These are phyloP conservation scores for Fusarium sp. DNA, from an alignment of 2,329 filamentous ascomycete species.

Conservation along the genomic window DNA sequence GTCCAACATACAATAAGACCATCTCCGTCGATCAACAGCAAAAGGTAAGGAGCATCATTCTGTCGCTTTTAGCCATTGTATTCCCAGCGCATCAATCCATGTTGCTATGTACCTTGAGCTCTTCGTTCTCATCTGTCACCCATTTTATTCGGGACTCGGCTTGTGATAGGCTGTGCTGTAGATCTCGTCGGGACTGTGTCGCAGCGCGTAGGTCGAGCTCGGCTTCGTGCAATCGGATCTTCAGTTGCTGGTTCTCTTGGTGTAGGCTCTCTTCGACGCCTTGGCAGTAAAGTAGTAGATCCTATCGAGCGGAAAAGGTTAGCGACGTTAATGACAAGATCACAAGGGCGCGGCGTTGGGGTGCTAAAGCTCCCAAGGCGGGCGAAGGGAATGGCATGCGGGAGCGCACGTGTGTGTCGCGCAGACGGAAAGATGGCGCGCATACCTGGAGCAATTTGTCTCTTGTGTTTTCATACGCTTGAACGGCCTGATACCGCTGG, in stretches of 20 bases:
- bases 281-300: constrained; percentile 52
- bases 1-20: constrained; percentile 64
- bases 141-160: constrained; percentile 52
- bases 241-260: constrained; percentile 58
- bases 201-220: constrained; percentile 65
- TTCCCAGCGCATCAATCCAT: constrained; percentile 14
- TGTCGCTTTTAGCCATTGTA: constrained; percentile 45
- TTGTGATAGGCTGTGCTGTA: constrained; percentile 61
- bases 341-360: neutral
- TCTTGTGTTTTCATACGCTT: constrained; percentile 54
- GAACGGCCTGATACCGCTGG: constrained; percentile 59
- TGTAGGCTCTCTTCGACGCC: constrained; percentile 56
- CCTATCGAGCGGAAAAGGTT: constrained; percentile 37
- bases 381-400: constrained; percentile 9
- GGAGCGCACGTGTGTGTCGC: neutral
- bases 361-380: neutral
- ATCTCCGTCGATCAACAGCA: constrained; percentile 73
- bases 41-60: constrained; percentile 69
- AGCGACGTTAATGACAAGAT: neutral
- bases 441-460: constrained; percentile 62
- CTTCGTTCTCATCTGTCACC: constrained; percentile 54
- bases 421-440: constrained; percentile 5
- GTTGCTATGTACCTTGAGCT: constrained; percentile 57
- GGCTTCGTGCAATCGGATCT: constrained; percentile 55
- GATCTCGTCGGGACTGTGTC: constrained; percentile 60